Base-by-base conservation (phyloP, 495 filamentous ascomycete genomes). In the Podospora bellae-mahoneyi region DNA sequence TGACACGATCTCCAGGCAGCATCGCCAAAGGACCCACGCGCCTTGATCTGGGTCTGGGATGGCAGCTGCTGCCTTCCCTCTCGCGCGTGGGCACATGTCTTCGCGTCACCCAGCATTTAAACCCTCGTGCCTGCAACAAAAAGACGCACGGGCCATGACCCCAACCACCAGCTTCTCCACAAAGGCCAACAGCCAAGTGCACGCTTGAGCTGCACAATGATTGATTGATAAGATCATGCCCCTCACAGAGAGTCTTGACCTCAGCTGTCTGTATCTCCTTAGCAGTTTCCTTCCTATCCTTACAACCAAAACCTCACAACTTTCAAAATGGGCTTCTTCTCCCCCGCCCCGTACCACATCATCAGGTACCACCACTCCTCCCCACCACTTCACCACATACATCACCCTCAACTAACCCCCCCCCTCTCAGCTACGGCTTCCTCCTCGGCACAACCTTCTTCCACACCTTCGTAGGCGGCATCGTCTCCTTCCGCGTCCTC, bases 381-480 rank as follows among this genome's bases (percentile, higher is more conserved):
- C 60, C 66, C 34, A 26, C 60, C 7, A 55, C 18, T 67, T 68
- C 39, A 60, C 13, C 39, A 48, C 15, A 48, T 48, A 23, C 39
- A 48, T 48, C 39, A 16, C 39, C 57, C 39, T 13, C 63, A 58
- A 18, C n/a, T 58, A 19, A 19, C 55, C 0, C 7, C 34, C 13
- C 34, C 30, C 19, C 39, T 5, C 53, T 56, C 69, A 93, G 90
- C 75, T 96, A 93, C 78, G 91, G 91, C 56, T 91, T 90, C 15
- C 82, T 95, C 23, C 81, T 95, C 19, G 92, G 92, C 55, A 87
- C 89, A 27, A 86, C 92, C 71, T 82, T 94, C 79, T 95, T 88
- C 80, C 92, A 95, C 78, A 91, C 91, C 68, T 97, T 97, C 78
- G 81, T 97, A 66, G 87, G 84, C 65, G 92, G 92, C 34, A 83